phyloP scores from a whole-genome alignment of 2,329 filamentous ascomycete species.

The Aureobasidium mangrovei region DNA sequence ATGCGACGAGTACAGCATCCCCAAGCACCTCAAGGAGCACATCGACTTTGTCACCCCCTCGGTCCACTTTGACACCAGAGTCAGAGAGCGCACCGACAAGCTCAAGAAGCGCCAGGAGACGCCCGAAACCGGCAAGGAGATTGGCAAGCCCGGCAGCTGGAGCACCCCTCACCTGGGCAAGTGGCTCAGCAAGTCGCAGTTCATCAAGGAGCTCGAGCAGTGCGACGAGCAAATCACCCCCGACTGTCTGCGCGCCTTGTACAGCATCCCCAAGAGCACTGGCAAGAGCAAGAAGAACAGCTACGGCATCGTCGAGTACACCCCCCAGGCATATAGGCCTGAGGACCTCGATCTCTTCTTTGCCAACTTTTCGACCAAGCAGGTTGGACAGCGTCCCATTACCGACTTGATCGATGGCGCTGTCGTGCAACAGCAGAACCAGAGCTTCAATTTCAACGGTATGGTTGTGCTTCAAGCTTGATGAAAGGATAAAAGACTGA shows the following conservation, averaged over 20 bases:
- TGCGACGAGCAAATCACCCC: conserved; percentile 51
- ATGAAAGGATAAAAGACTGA: background rate
- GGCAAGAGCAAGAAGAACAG: conserved; percentile 39
- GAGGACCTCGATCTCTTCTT: conserved; percentile 30
- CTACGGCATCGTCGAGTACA: conserved; percentile 46
- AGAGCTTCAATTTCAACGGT: conserved; percentile 30
- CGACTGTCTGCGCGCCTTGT: conserved; percentile 38
- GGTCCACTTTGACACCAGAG: conserved; percentile 33
- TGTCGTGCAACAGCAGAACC: conserved; percentile 33
- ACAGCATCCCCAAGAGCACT: conserved; percentile 27
- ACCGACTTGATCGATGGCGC: conserved; percentile 26
- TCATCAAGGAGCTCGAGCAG: conserved; percentile 27
- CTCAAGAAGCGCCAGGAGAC: conserved; percentile 20
- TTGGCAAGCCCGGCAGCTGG: conserved; percentile 24
- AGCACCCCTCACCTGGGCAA: conserved; percentile 26
- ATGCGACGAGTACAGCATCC: conserved; percentile 32
- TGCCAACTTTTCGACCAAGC: conserved; percentile 25
- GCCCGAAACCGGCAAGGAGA: conserved; percentile 17
- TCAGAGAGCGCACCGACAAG: conserved; percentile 19
- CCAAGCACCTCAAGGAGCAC: conserved; percentile 24
- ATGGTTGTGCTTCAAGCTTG: background rate
- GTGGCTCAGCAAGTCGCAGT: conserved; percentile 18
- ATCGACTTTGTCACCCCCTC: conserved; percentile 33
- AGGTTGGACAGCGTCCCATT: conserved; percentile 26
- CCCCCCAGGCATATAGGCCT: conserved; percentile 41